A percentile compares a stretch with the other conserved stretches of the same genome.
phyloP scores from a whole-genome alignment of 768 basidiomycete genomes.

The Leccinellum albellum region DNA sequence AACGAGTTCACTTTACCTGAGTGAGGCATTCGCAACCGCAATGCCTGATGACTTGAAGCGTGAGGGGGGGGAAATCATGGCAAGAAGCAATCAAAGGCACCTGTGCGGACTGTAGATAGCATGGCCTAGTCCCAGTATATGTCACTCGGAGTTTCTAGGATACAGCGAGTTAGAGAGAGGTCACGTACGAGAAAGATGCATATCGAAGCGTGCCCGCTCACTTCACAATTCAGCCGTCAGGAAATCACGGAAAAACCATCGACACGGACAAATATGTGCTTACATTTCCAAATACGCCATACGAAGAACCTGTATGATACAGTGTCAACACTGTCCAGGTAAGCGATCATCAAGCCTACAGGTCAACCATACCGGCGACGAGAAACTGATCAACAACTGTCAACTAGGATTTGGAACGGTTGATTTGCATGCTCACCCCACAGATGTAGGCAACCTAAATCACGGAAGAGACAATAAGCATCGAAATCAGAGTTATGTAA shows the following conservation, averaged over 20 bases:
- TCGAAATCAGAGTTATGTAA: not conserved
- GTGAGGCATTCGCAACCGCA: not conserved
- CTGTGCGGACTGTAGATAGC: constrained; percentile 9
- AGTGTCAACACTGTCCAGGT: not conserved
- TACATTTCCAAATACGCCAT: constrained; percentile 20
- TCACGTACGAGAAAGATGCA: constrained; percentile 12
- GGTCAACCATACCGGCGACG: constrained; percentile 1
- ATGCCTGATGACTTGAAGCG: not conserved
- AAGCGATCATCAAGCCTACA: not conserved
- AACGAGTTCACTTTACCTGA: not conserved
- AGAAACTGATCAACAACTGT: not conserved
- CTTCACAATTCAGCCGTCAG: constrained; percentile 1
- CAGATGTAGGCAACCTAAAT: constrained; percentile 4
- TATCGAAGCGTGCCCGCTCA: constrained; percentile 7
- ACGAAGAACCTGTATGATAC: constrained; percentile 11
- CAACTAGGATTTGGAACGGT: not conserved
- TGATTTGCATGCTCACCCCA: constrained; percentile 3
- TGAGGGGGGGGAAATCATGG: not conserved
- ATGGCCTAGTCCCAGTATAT: not conserved
- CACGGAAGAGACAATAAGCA: not conserved
- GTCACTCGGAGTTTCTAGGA: not conserved
- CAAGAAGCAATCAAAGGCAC: not conserved
- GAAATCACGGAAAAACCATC: not conserved
- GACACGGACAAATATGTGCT: not conserved
- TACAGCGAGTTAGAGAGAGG: not conserved